These are phyloP conservation scores for Rhodotorula sp. DNA, from an alignment of 1,284 basidiomycete species.

Conservation along the genomic window DNA sequence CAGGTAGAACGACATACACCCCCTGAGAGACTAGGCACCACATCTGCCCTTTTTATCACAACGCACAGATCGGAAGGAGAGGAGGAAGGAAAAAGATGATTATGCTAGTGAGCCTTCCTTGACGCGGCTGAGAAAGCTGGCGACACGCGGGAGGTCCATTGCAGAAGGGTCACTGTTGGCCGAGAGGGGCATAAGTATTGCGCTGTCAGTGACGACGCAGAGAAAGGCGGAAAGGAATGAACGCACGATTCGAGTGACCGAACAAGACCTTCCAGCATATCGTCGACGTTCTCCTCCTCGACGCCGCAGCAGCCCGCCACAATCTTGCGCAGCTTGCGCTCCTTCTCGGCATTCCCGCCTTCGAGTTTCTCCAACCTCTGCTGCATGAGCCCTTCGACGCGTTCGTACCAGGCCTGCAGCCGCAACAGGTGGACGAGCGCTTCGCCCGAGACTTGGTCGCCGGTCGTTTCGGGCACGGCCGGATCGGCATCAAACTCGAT, in stretches of 20 bases:
- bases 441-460: slow-evolving; percentile 19
- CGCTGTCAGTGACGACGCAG: background rate
- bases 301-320: slow-evolving; percentile 39
- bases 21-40: no score
- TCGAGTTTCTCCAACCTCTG: slow-evolving; percentile 40
- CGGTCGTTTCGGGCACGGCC: slow-evolving; percentile 55
- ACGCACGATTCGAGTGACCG: slow-evolving; percentile 54
- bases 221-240: background rate
- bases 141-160: slow-evolving; percentile 30
- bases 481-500: slow-evolving; percentile 43
- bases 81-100: no score
- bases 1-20: no score
- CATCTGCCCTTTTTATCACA: no score
- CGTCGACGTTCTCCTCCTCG: slow-evolving; percentile 37
- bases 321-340: slow-evolving; percentile 38
- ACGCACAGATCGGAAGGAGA: no score
- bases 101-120: slow-evolving; percentile 26
- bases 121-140: slow-evolving; percentile 31
- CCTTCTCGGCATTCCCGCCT: slow-evolving; percentile 42
- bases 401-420: slow-evolving; percentile 74
- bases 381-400: slow-evolving; percentile 67
- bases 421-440: slow-evolving; percentile 66
- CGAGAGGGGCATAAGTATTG: background rate
- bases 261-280: slow-evolving; percentile 58
- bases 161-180: slow-evolving; percentile 26